Evolutionary conservation across 768 basidiomycete species (phyloP).

Genomic region (Boletus pseudo-olivaceus): DNA sequence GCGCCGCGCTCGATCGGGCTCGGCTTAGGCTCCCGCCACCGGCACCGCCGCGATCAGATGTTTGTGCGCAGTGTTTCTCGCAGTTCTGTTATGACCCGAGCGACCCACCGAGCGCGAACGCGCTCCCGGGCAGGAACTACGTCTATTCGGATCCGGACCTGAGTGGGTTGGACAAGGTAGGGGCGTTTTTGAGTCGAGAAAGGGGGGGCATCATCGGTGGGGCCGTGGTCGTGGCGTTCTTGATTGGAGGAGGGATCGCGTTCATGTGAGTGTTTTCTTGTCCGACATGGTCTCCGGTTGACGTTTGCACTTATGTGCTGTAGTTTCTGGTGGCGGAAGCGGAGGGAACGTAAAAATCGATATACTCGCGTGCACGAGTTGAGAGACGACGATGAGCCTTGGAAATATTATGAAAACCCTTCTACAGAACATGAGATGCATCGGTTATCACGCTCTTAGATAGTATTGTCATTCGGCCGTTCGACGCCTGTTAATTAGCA

Average conservation of each 20-base stretch:
- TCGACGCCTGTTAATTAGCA: too few species aligned
- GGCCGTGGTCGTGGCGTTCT: conserved; percentile 37
- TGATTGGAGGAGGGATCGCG: conserved; percentile 36
- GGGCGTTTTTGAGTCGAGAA: conserved; percentile 40
- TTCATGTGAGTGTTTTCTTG: conserved; percentile 31
- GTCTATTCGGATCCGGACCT: conserved; percentile 55
- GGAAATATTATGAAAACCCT: conserved; percentile 25
- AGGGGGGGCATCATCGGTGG: conserved; percentile 50
- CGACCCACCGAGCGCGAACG: conserved; percentile 57
- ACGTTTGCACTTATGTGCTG: not conserved
- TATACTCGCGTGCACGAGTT: conserved; percentile 27
- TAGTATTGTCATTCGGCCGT: too few species aligned
- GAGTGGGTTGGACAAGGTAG: conserved; percentile 41
- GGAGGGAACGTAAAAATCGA: conserved; percentile 13
- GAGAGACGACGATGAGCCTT: conserved; percentile 30
- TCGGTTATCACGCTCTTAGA: conserved; percentile 6
- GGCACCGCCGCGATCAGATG: conserved; percentile 36
- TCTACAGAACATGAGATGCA: conserved; percentile 15
- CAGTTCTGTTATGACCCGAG: conserved; percentile 54
- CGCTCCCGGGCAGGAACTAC: conserved; percentile 37
- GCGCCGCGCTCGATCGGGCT: conserved; percentile 58
- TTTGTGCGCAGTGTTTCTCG: conserved; percentile 59
- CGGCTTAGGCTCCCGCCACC: conserved; percentile 38
- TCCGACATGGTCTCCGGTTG: not conserved
- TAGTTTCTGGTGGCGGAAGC: conserved; percentile 32